A percentile compares a stretch with the other conserved stretches of the same genome.
Conservation (phyloP, 2,329 filamentous ascomycete species). For the Sclerotinia trifoliorum region DNA sequence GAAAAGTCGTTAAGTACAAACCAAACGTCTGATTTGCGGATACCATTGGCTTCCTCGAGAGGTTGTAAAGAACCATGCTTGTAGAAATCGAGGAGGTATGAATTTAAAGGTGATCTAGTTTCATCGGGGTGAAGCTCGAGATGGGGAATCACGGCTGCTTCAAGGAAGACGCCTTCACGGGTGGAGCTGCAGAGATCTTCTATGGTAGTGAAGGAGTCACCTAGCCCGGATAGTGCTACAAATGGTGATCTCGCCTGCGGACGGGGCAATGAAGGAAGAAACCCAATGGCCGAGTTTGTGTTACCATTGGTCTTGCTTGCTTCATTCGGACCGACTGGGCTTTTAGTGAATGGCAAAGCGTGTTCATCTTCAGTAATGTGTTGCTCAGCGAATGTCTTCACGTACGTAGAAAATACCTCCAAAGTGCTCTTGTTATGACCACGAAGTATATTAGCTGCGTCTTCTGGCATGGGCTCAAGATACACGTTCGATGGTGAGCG, state of each 20-base stretch:
- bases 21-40: slow-evolving; percentile 68
- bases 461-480: slow-evolving; percentile 60
- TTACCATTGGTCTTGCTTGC: slow-evolving; percentile 15
- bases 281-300: slow-evolving; percentile 25
- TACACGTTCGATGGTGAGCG: slow-evolving; percentile 63
- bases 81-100: slow-evolving; percentile 74
- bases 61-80: slow-evolving; percentile 65
- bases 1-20: slow-evolving; percentile 68
- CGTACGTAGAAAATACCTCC: slow-evolving; percentile 65
- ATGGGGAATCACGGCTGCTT: slow-evolving; percentile 70
- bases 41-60: slow-evolving; percentile 62
- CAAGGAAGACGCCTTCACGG: slow-evolving; percentile 69
- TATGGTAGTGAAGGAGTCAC: slow-evolving; percentile 62
- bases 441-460: slow-evolving; percentile 55
- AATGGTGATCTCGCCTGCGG: slow-evolving; percentile 64
- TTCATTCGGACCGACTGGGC: slow-evolving; percentile 29
- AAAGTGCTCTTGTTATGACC: slow-evolving; percentile 62
- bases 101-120: slow-evolving; percentile 54
- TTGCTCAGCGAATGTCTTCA: slow-evolving; percentile 65
- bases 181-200: slow-evolving; percentile 65
- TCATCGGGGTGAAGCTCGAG: slow-evolving; percentile 61
- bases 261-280: slow-evolving; percentile 41
- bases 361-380: slow-evolving; percentile 44
- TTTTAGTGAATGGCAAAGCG: slow-evolving; percentile 37
- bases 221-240: slow-evolving; percentile 66